A percentile compares a stretch with the other conserved stretches of the same genome.
phyloP scores from a whole-genome alignment of 768 basidiomycete genomes.

The Russula emetica region DNA sequence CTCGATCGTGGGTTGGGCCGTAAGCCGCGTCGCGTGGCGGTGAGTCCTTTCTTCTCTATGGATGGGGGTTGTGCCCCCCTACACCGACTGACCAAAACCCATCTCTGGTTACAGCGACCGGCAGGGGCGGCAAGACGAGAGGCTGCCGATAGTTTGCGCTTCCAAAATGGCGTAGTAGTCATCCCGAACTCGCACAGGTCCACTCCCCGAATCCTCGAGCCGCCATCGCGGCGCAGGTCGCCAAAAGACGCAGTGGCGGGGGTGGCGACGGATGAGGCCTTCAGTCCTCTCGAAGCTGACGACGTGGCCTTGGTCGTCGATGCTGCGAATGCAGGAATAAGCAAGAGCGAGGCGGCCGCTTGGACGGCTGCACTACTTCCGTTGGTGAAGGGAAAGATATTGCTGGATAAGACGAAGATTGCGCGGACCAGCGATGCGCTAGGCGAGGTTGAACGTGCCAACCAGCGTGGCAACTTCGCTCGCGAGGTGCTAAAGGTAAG shows the following conservation, averaged over 20 bases:
- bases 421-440: conserved; percentile 5
- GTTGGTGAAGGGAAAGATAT: conserved; percentile 19
- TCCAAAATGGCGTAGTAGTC: neutral
- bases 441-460: conserved; percentile 3
- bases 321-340: neutral
- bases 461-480: neutral
- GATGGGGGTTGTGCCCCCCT: too few relatives aligned
- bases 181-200: neutral
- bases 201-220: conserved; percentile 9
- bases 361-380: conserved; percentile 21
- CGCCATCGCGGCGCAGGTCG: neutral
- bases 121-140: conserved; percentile 3
- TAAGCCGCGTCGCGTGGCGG: conserved; percentile 21
- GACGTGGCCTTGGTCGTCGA: neutral
- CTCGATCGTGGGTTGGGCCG: conserved; percentile 23
- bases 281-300: neutral
- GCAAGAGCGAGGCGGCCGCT: conserved; percentile 1
- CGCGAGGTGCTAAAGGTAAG: conserved; percentile 16
- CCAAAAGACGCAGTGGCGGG: neutral
- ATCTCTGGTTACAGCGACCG: conserved; percentile 2
- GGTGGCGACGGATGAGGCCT: too few relatives aligned
- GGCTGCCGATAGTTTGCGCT: too few relatives aligned
- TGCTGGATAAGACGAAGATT: conserved; percentile 2
- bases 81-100: neutral
- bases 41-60: neutral